Evolutionary conservation across 768 basidiomycete genomes (phyloP).

Genomic region (Crepidotus variabilis): DNA sequence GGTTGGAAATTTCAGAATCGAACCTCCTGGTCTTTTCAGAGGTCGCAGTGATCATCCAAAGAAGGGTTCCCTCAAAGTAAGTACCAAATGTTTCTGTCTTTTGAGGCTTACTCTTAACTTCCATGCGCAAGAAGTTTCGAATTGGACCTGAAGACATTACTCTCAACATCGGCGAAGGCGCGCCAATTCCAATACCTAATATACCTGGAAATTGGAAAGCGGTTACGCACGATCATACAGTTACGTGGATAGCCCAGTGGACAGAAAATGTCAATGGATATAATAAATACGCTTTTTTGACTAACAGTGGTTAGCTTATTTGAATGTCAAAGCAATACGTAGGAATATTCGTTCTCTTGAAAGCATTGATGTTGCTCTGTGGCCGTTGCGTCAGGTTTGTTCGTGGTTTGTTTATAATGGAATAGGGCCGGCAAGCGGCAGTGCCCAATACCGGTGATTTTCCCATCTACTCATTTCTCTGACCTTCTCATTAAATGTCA

Average conservation of each 20-base stretch:
- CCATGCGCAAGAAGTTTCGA: conserved; percentile 76
- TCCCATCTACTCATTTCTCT: too few relatives aligned
- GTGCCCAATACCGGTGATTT: too few relatives aligned
- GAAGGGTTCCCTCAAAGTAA: conserved; percentile 92
- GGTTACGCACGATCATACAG: conserved; percentile 88
- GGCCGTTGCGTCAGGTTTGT: too few relatives aligned
- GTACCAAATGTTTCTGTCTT: conserved; percentile 12
- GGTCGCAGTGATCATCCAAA: conserved; percentile 98
- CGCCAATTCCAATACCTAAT: conserved; percentile 80
- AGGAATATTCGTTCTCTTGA: too few relatives aligned
- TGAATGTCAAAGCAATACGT: too few relatives aligned
- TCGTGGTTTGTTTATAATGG: too few relatives aligned
- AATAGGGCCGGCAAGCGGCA: too few relatives aligned
- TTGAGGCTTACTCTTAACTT: conserved; percentile 2
- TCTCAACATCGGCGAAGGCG: conserved; percentile 83
- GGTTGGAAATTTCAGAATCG: conserved; percentile 95
- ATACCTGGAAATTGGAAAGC: conserved; percentile 90
- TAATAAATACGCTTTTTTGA: conserved; percentile 96
- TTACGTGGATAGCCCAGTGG: conserved; percentile 99
- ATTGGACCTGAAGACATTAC: conserved; percentile 94
- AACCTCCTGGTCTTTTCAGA: conserved; percentile 97
- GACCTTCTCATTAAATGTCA: too few relatives aligned
- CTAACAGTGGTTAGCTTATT: too few relatives aligned
- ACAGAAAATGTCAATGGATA: conserved; percentile 96
- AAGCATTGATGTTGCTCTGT: too few relatives aligned